Percentiles rank a stretch among this genome's conserved stretches.
Evolutionary conservation across 2,329 filamentous ascomycete species (phyloP).

Genomic region (Dothistroma septosporum): DNA sequence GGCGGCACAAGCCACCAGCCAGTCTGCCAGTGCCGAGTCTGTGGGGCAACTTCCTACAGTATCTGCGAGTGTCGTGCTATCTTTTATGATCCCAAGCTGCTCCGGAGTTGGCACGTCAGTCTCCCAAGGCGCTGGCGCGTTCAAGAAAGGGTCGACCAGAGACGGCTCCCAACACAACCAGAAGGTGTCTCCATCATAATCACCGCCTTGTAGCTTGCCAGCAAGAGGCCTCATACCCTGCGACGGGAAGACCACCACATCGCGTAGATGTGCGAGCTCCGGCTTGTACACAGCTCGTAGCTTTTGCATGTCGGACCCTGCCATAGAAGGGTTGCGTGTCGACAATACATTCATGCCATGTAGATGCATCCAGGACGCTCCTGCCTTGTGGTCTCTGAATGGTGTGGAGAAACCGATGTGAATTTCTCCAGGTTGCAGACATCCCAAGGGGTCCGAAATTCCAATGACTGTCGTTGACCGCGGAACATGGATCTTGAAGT

Average conservation of each 20-base stretch:
- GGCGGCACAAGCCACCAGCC: constrained; percentile 10
- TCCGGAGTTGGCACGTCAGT: constrained; percentile 12
- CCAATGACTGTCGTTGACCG: constrained; percentile 62
- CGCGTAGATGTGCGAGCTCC: constrained; percentile 63
- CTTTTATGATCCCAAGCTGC: constrained; percentile 50
- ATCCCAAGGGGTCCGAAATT: constrained; percentile 61
- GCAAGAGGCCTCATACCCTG: constrained; percentile 62
- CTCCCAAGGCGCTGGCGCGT: constrained; percentile 53
- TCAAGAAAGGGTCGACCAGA: constrained; percentile 64
- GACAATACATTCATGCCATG: constrained; percentile 61
- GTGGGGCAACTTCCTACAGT: constrained; percentile 48
- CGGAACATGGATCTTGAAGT: constrained; percentile 48
- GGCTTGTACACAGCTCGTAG: constrained; percentile 49
- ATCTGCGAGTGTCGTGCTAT: constrained; percentile 46
- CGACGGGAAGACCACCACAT: constrained; percentile 73
- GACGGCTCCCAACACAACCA: constrained; percentile 71
- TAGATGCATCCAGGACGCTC: constrained; percentile 52
- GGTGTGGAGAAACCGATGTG: constrained; percentile 55
- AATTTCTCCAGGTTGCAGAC: constrained; percentile 62
- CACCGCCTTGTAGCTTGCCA: constrained; percentile 69
- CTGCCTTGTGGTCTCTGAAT: constrained; percentile 18
- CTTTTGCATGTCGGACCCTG: constrained; percentile 68
- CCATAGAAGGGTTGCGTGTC: constrained; percentile 64
- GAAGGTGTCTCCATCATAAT: constrained; percentile 73
- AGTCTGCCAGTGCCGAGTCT: constrained; percentile 36